Evolutionary conservation across 2,329 filamentous ascomycete species (phyloP).

Genomic region (Nemania diffusa): DNA sequence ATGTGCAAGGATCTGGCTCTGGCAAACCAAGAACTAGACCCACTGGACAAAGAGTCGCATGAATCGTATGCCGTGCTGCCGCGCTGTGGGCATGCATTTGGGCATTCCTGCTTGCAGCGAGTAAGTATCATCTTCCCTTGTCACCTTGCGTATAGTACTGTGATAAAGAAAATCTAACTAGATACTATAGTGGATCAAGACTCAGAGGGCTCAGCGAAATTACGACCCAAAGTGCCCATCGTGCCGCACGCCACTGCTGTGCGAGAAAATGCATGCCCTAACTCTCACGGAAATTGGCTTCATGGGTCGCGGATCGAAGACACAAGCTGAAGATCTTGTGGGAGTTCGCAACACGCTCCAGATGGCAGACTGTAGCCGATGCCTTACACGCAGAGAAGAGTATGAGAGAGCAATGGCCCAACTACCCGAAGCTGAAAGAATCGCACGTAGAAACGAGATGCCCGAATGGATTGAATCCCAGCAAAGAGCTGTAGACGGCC

Average conservation of each 20-base stretch:
- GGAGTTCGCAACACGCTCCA: not conserved
- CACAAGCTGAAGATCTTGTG: not conserved
- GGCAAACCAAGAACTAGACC: not conserved
- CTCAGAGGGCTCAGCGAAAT: not conserved
- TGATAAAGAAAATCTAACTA: not conserved
- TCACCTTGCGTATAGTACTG: not conserved
- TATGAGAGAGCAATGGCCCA: too few species aligned
- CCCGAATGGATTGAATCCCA: too few species aligned
- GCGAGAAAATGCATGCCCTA: not conserved
- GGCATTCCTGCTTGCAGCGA: not conserved
- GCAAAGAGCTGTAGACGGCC: too few species aligned
- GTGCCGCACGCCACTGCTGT: not conserved
- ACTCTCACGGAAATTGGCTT: not conserved
- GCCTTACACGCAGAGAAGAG: too few species aligned
- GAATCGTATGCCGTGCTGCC: conserved; percentile 10
- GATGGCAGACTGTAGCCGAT: too few species aligned
- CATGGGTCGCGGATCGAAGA: too few species aligned
- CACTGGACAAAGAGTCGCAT: not conserved
- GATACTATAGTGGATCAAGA: not conserved
- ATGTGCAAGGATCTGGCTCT: conserved; percentile 1
- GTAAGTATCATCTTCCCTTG: not conserved
- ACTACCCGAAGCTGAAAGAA: too few species aligned
- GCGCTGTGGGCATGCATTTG: conserved; percentile 18
- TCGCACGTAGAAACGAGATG: too few species aligned
- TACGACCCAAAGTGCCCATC: not conserved